Conservation (phyloP, 2,329 filamentous ascomycete genomes). For the Phyllosticta paracitricarpa region DNA sequence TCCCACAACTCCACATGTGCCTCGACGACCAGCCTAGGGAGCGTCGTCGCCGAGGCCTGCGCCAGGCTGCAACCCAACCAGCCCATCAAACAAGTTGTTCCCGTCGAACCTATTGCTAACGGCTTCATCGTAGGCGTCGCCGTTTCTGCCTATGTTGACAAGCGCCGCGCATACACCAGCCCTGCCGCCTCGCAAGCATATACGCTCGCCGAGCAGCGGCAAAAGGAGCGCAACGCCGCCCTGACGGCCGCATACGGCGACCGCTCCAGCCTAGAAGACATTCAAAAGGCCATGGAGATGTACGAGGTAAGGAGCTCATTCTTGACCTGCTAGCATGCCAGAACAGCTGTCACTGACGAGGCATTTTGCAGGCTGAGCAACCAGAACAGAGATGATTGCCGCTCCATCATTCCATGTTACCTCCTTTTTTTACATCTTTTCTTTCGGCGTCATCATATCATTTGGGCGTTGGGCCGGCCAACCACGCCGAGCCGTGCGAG, state of each 20-base stretch:
- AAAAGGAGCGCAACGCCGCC: slow-evolving; percentile 8
- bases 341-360: background rate
- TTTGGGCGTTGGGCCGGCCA: background rate
- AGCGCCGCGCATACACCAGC: background rate
- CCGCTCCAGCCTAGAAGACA: slow-evolving; percentile 7
- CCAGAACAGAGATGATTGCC: background rate
- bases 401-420: background rate
- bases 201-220: background rate
- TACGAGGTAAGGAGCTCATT: slow-evolving; percentile 4
- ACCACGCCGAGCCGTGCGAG: background rate
- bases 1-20: background rate
- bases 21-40: background rate
- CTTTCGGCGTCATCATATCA: slow-evolving; percentile 13
- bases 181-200: background rate
- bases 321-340: too few relatives aligned
- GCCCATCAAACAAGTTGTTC: background rate
- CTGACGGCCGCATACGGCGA: slow-evolving; percentile 8
- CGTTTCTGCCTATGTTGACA: slow-evolving; percentile 6
- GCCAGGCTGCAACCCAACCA: background rate
- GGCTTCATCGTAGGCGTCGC: background rate
- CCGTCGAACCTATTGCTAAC: background rate
- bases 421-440: slow-evolving; percentile 26
- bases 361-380: background rate
- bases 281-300: slow-evolving; percentile 9
- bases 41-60: background rate